A percentile compares a stretch with the other conserved stretches of the same genome.
phyloP scores from a whole-genome alignment of 768 basidiomycete genomes.

The Amanita rubescens region DNA sequence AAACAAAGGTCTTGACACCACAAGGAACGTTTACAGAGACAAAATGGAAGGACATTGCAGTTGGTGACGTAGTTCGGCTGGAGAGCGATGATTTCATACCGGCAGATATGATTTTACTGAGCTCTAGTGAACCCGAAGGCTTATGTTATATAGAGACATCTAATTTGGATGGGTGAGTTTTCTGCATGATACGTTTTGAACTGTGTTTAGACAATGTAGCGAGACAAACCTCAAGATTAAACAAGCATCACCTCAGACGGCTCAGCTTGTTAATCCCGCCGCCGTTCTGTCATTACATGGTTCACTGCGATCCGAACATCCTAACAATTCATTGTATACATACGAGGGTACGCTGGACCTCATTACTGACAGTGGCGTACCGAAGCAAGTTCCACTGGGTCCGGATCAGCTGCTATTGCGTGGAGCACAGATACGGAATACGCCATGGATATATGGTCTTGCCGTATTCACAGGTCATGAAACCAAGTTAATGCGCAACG shows the following conservation, averaged over 20 bases:
- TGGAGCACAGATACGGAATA: slow-evolving; percentile 94
- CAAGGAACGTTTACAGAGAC: slow-evolving; percentile 59
- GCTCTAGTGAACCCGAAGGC: slow-evolving; percentile 93
- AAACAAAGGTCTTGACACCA: slow-evolving; percentile 63
- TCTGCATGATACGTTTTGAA: neutral
- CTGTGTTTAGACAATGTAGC: slow-evolving; percentile 29
- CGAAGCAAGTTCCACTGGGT: slow-evolving; percentile 83
- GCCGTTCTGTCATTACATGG: slow-evolving; percentile 71
- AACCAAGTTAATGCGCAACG: slow-evolving; percentile 97
- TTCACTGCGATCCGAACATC: slow-evolving; percentile 88
- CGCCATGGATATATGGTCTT: slow-evolving; percentile 92
- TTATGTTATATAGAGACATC: slow-evolving; percentile 97
- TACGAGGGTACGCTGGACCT: slow-evolving; percentile 81
- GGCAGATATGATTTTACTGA: slow-evolving; percentile 83
- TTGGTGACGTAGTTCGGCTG: slow-evolving; percentile 89
- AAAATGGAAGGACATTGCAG: slow-evolving; percentile 85
- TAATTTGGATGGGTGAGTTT: slow-evolving; percentile 86
- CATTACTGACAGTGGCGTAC: slow-evolving; percentile 44
- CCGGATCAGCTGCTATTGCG: slow-evolving; percentile 93
- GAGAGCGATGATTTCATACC: slow-evolving; percentile 94
- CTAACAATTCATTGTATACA: slow-evolving; percentile 96
- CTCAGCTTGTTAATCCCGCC: slow-evolving; percentile 68
- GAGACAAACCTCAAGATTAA: slow-evolving; percentile 99
- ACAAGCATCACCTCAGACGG: slow-evolving; percentile 81
- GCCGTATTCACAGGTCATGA: slow-evolving; percentile 96